Percentiles rank a stretch among this genome's conserved stretches.
phyloP scores from a whole-genome alignment of 2,329 filamentous ascomycete genomes.

The Claviceps maximensis region DNA sequence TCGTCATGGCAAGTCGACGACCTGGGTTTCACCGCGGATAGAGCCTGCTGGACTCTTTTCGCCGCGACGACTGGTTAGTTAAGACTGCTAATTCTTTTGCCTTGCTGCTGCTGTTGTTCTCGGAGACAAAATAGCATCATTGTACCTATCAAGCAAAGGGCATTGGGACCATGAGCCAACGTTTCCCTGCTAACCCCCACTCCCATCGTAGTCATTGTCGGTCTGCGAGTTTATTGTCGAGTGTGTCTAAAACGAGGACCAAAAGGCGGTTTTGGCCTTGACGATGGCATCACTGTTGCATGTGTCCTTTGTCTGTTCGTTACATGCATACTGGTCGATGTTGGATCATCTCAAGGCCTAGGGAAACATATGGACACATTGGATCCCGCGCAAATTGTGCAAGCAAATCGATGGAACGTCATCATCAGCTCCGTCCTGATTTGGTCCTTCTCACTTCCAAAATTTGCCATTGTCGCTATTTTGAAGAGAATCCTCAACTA shows the following conservation, averaged over 20 bases:
- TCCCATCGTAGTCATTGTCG: slow-evolving; percentile 10
- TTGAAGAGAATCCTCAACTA: slow-evolving; percentile 16
- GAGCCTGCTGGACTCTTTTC: slow-evolving; percentile 15
- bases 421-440: slow-evolving; percentile 15
- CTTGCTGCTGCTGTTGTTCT: neutral
- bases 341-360: slow-evolving; percentile 13
- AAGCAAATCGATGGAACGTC: slow-evolving; percentile 13
- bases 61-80: slow-evolving; percentile 11
- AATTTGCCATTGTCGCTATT: slow-evolving; percentile 15
- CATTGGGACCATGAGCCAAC: no score
- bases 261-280: slow-evolving; percentile 12
- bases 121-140: no score
- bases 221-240: slow-evolving; percentile 11
- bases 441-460: slow-evolving; percentile 15
- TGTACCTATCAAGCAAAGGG: neutral
- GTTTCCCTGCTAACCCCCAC: neutral
- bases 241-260: slow-evolving; percentile 10
- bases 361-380: slow-evolving; percentile 9
- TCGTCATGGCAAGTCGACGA: slow-evolving; percentile 2
- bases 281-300: slow-evolving; percentile 12
- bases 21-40: slow-evolving; percentile 8
- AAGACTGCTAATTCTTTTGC: neutral
- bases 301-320: slow-evolving; percentile 11
- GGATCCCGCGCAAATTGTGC: slow-evolving; percentile 3
- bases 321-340: slow-evolving; percentile 12